Conservation (phyloP, 495 filamentous ascomycete species). For the Geoglossum glabrum region DNA sequence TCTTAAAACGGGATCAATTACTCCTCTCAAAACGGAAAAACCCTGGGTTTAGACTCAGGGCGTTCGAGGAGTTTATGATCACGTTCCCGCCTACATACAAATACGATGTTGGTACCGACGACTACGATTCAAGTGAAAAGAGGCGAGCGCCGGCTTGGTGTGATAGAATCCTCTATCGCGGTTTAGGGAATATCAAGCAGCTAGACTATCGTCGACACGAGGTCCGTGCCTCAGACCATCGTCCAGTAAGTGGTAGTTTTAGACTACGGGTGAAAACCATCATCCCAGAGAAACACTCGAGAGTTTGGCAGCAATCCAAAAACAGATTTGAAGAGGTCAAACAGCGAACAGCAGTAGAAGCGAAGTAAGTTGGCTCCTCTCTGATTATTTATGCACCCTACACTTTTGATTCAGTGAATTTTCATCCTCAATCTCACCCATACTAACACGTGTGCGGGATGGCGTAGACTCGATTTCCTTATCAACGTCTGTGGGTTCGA, state of each 20-base stretch:
- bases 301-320: conserved; percentile 49
- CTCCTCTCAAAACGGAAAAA: conserved; percentile 71
- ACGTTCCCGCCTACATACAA: conserved; percentile 94
- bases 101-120: conserved; percentile 87
- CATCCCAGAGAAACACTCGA: conserved; percentile 37
- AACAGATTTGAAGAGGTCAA: conserved; percentile 50
- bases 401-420: neutral
- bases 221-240: conserved; percentile 74
- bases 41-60: conserved; percentile 66
- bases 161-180: conserved; percentile 75
- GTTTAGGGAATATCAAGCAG: conserved; percentile 65
- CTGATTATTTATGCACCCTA: neutral
- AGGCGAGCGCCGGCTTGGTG: conserved; percentile 94
- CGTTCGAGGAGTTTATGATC: conserved; percentile 72
- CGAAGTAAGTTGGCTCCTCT: conserved; percentile 28
- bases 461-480: conserved; percentile 17
- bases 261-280: conserved; percentile 66
- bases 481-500: conserved; percentile 4
- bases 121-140: conserved; percentile 89
- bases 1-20: conserved; percentile 89
- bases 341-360: conserved; percentile 38
- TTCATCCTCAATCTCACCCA: neutral
- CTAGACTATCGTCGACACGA: conserved; percentile 76
- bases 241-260: conserved; percentile 76
- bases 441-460: conserved; percentile 10